Evolutionary conservation across 495 filamentous ascomycete species (phyloP).

Genomic region (Talaromyces stipitatus): DNA sequence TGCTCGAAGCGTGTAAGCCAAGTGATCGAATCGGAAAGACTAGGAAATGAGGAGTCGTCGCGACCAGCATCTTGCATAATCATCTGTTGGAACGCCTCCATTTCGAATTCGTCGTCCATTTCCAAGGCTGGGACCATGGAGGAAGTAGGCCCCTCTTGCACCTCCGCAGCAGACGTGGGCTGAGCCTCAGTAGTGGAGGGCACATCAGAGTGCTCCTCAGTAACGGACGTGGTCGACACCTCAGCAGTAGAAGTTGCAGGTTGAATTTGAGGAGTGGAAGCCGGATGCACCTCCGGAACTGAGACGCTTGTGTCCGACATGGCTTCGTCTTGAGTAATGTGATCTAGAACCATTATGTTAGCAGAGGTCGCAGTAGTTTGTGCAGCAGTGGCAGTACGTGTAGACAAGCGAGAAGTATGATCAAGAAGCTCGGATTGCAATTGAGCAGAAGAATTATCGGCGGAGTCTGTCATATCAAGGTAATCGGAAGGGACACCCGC

Average conservation of each 20-base stretch:
- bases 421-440: slow-evolving; percentile 1
- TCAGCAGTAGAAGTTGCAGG: not conserved
- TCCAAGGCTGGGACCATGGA: too few species aligned
- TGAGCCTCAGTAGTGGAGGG: too few species aligned
- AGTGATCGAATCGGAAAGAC: too few species aligned
- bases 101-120: too few species aligned
- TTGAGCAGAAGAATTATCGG: not conserved
- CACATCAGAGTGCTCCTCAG: too few species aligned
- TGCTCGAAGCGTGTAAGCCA: too few species aligned
- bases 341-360: not conserved
- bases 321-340: not conserved
- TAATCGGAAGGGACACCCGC: not conserved
- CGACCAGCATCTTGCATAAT: too few species aligned
- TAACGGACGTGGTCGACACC: not conserved
- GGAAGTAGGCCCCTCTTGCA: not conserved
- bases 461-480: not conserved
- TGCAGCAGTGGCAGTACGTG: not conserved
- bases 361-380: not conserved
- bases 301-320: not conserved
- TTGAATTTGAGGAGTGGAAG: not conserved
- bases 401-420: not conserved
- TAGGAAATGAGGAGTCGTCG: too few species aligned
- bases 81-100: too few species aligned
- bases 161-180: not conserved
- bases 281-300: not conserved